Percentiles rank a stretch among this genome's conserved stretches.
phyloP scores from a whole-genome alignment of 345 rosid genomes.

The Melaleuca quinquenervia region DNA sequence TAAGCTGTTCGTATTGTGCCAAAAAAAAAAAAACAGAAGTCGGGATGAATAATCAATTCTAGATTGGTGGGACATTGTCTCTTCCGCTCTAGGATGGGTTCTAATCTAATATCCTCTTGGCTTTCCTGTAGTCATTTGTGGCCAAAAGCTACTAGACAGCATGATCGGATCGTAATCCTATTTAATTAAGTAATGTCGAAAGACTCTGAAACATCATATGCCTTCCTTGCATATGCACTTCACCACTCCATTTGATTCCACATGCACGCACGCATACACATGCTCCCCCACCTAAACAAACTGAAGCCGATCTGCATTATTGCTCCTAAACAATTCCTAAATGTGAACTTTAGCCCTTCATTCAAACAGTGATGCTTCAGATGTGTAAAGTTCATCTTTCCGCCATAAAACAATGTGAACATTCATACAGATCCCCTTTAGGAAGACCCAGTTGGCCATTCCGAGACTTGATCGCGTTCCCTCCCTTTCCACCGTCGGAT shows the following conservation, averaged over 20 bases:
- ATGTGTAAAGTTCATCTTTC: neutral
- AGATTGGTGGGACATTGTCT: neutral
- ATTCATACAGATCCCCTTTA: neutral
- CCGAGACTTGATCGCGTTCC: neutral
- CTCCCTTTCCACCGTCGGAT: neutral
- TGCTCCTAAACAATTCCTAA: neutral
- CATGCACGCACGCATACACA: neutral
- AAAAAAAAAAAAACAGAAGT: neutral
- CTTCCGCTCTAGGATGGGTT: neutral
- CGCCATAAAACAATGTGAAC: neutral
- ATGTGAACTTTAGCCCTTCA: neutral
- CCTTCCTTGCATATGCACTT: slow-evolving; percentile 9
- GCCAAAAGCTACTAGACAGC: slow-evolving; percentile 7
- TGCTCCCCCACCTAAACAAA: neutral
- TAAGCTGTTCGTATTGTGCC: neutral
- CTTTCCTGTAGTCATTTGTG: neutral
- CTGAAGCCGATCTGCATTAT: neutral
- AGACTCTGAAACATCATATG: neutral
- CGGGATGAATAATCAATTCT: neutral
- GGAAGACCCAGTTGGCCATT: neutral
- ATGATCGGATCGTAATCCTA: slow-evolving; percentile 3
- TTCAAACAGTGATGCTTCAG: neutral
- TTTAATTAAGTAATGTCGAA: neutral
- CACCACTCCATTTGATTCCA: neutral
- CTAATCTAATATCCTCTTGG: neutral